Conservation (phyloP, 768 basidiomycete genomes). For the Leccinum sublutescens region DNA sequence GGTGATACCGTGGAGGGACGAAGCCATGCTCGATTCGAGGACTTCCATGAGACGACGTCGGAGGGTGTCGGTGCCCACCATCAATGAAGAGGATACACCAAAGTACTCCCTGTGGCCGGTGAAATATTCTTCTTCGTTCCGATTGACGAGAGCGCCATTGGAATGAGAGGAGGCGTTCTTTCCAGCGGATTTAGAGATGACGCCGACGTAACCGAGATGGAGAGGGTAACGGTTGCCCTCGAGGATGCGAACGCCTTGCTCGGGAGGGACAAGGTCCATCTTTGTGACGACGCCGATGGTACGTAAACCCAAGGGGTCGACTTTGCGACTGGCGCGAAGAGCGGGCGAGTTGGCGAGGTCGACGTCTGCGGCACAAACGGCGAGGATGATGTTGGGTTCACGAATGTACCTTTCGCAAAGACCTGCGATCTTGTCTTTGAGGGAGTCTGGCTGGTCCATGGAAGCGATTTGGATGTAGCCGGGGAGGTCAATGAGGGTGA, state of each 20-base stretch:
- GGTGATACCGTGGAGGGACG: constrained; percentile 91
- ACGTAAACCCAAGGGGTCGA: constrained; percentile 91
- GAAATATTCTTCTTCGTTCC: constrained; percentile 70
- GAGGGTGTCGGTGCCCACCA: constrained; percentile 91
- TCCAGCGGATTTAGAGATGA: constrained; percentile 79
- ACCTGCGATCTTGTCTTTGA: constrained; percentile 87
- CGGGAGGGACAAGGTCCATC: constrained; percentile 94
- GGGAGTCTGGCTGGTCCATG: constrained; percentile 90
- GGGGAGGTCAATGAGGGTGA: constrained; percentile 95
- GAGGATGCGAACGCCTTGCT: constrained; percentile 77
- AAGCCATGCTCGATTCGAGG: constrained; percentile 95
- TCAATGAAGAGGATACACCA: constrained; percentile 58
- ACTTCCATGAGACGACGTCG: constrained; percentile 94
- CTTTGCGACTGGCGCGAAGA: constrained; percentile 85
- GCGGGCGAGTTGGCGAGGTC: constrained; percentile 98
- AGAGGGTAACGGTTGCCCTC: constrained; percentile 94
- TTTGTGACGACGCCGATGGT: constrained; percentile 99
- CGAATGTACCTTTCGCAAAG: constrained; percentile 97
- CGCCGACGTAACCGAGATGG: constrained; percentile 95
- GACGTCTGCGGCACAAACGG: constrained; percentile 97
- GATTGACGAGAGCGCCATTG: constrained; percentile 47
- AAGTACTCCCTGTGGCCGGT: constrained; percentile 59
- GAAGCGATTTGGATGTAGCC: constrained; percentile 96
- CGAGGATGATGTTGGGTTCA: constrained; percentile 99
- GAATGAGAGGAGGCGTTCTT: constrained; percentile 53